These are phyloP conservation scores for Cercospora sesami DNA, from an alignment of 2,329 filamentous ascomycete genomes.

Conservation along the genomic window DNA sequence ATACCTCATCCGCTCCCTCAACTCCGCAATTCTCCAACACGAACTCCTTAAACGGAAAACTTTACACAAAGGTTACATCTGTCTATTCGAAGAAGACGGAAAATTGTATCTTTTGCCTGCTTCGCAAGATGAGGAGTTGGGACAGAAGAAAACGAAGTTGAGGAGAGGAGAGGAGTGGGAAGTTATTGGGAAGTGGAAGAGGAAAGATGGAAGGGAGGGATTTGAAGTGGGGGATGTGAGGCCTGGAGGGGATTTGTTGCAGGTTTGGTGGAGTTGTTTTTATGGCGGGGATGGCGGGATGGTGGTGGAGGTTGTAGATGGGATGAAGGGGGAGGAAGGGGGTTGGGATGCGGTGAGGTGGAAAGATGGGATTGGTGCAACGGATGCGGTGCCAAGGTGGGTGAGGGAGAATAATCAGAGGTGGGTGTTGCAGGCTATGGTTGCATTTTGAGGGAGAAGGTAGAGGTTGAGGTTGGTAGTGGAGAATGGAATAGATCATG, in stretches of 20 bases:
- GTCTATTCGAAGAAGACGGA: neutral
- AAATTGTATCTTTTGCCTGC: neutral
- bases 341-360: neutral
- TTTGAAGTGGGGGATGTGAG: neutral
- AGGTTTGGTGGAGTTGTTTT: conserved; percentile 1
- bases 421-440: neutral
- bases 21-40: neutral
- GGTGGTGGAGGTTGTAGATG: neutral
- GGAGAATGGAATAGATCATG: too few species aligned
- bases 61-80: neutral
- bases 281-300: neutral
- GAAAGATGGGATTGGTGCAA: neutral
- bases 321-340: neutral
- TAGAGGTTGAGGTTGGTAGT: neutral
- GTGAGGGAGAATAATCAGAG: neutral
- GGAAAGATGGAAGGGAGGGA: neutral
- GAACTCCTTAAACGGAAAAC: neutral
- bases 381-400: neutral
- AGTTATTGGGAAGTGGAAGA: conserved; percentile 2
- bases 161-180: neutral
- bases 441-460: neutral
- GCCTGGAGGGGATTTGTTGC: neutral
- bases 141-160: neutral
- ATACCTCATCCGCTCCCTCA: neutral
- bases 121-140: neutral